Percentiles rank a stretch among this genome's conserved stretches.
Conservation (phyloP, 495 filamentous ascomycete species). For the Neurospora tetrasperma region DNA sequence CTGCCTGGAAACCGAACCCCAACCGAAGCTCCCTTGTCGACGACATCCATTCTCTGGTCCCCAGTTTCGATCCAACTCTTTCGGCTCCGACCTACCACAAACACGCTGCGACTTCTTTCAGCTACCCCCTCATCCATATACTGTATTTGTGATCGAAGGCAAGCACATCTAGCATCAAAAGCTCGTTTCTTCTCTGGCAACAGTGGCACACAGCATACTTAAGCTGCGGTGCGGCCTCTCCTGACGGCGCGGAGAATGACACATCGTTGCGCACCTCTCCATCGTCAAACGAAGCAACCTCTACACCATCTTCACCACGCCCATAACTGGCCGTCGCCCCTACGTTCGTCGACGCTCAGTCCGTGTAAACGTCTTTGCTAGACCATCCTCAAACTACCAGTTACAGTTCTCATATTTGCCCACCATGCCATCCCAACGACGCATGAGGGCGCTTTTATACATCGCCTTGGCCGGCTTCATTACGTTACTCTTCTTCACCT, state of each 20-base stretch:
- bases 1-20: not conserved
- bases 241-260: not conserved
- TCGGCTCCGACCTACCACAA: not conserved
- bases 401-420: not conserved
- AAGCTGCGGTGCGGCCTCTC: not conserved
- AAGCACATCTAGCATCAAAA: not conserved
- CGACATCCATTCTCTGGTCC: not conserved
- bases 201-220: not conserved
- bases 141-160: not conserved
- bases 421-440: conserved; percentile 63
- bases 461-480: conserved; percentile 47
- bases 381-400: not conserved
- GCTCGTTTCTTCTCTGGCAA: not conserved
- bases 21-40: not conserved
- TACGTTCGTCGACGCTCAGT: not conserved
- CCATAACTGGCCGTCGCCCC: not conserved
- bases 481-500: conserved; percentile 53
- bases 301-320: not conserved
- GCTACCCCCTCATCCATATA: not conserved
- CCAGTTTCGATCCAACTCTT: not conserved
- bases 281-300: not conserved
- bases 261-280: not conserved
- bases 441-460: conserved; percentile 50
- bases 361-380: not conserved
- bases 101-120: not conserved